Evolutionary conservation across 257 asterid genomes (phyloP).

Genomic region (Petunia axillaris): DNA sequence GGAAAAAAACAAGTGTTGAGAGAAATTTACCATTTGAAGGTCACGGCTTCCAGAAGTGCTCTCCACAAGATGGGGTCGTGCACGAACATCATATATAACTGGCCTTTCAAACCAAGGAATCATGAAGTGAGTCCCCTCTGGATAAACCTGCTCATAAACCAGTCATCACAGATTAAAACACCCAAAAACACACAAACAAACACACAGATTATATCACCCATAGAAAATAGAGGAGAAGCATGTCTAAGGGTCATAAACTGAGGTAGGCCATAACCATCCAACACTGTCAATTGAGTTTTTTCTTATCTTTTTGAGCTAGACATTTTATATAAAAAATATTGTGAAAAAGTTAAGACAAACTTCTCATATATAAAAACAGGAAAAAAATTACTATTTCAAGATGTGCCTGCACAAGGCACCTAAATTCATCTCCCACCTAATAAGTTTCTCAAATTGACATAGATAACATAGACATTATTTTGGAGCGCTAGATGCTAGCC

Average conservation of each 20-base stretch:
- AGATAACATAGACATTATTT: slow-evolving; percentile 1
- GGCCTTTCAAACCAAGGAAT: slow-evolving; percentile 97
- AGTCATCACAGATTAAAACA: slow-evolving; percentile 12
- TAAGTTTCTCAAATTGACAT: background rate
- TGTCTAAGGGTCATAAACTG: background rate
- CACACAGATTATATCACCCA: background rate
- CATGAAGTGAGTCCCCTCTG: slow-evolving; percentile 94
- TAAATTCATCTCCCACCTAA: background rate
- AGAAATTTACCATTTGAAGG: slow-evolving; percentile 77
- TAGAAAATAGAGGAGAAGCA: background rate
- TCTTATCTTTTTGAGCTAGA: no score
- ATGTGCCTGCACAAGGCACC: background rate
- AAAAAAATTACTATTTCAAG: background rate
- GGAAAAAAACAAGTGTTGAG: background rate
- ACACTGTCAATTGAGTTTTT: background rate
- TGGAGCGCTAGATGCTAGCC: background rate
- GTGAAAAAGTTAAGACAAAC: background rate
- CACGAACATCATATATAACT: slow-evolving; percentile 85
- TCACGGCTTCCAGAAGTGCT: slow-evolving; percentile 97
- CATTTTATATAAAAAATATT: background rate
- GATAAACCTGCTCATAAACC: slow-evolving; percentile 61
- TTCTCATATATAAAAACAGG: background rate
- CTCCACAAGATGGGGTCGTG: slow-evolving; percentile 90
- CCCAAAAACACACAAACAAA: background rate
- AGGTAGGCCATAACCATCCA: background rate